These are phyloP conservation scores for Blastobotrys chiropterorum DNA, from an alignment of 805 yeast genomes.

Conservation along the genomic window DNA sequence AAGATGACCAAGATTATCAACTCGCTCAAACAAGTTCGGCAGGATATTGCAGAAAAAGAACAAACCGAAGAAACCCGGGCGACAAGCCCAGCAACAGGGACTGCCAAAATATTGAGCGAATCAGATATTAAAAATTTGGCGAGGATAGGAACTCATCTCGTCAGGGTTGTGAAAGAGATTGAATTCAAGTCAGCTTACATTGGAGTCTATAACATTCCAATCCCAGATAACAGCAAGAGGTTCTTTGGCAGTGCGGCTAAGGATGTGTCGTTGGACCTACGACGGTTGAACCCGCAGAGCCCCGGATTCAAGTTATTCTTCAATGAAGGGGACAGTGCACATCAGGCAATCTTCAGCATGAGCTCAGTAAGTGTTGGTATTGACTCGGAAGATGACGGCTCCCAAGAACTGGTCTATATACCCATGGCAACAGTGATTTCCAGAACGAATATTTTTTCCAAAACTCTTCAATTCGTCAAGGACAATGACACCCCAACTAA, in stretches of 20 bases:
- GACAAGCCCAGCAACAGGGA: constrained; percentile 1
- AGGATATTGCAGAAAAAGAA: constrained; percentile 8
- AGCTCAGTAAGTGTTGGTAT: constrained; percentile 31
- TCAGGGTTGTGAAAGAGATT: constrained; percentile 32
- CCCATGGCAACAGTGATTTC: constrained; percentile 33
- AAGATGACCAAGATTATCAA: constrained; percentile 16
- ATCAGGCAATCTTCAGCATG: constrained; percentile 33
- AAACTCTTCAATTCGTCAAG: constrained; percentile 29
- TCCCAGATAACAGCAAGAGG: constrained; percentile 11
- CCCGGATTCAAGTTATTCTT: constrained; percentile 36
- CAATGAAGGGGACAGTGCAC: constrained; percentile 32
- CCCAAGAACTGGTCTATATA: constrained; percentile 34
- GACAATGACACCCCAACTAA: constrained; percentile 19
- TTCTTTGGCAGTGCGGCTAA: constrained; percentile 26
- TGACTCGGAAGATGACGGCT: constrained; percentile 4
- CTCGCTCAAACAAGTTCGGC: constrained; percentile 16
- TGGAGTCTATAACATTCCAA: constrained; percentile 28
- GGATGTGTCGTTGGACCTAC: constrained; percentile 32
- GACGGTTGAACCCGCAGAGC: constrained; percentile 34
- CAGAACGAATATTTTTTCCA: constrained; percentile 32
- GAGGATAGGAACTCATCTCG: constrained; percentile 23
- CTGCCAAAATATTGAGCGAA: constrained; percentile 7
- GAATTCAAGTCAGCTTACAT: constrained; percentile 31
- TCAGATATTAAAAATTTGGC: constrained; percentile 20
- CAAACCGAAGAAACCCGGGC: neutral